These are phyloP conservation scores for Phytopythium litorale DNA, from an alignment of 352 stramenopile species.

Conservation along the genomic window DNA sequence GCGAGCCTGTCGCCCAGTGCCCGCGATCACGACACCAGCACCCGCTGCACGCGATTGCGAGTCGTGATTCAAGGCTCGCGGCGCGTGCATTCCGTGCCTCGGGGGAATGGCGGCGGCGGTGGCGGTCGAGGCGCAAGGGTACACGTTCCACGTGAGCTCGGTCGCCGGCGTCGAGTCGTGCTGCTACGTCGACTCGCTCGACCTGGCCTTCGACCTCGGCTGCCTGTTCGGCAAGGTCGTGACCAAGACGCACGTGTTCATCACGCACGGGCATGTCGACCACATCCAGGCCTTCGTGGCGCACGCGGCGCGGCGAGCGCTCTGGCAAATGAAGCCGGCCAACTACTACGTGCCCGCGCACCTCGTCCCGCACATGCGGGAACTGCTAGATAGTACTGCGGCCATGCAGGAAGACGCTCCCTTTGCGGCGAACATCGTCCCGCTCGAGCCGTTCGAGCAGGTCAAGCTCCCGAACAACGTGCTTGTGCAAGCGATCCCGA, in stretches of 20 bases:
- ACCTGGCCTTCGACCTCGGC: constrained; percentile 79
- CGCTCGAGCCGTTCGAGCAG: constrained; percentile 42
- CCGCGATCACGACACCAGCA: background rate
- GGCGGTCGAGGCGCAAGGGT: constrained; percentile 34
- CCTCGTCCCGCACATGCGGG: constrained; percentile 41
- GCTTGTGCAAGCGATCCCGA: constrained; percentile 61
- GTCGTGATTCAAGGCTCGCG: too few relatives aligned
- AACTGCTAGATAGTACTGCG: constrained; percentile 44
- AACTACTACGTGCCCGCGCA: constrained; percentile 68
- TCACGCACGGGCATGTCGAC: constrained; percentile 85
- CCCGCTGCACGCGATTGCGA: too few relatives aligned
- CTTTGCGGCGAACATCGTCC: constrained; percentile 49
- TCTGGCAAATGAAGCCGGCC: constrained; percentile 52
- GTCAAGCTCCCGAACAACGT: constrained; percentile 58
- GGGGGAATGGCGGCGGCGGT: constrained; percentile 4
- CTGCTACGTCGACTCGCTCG: constrained; percentile 68
- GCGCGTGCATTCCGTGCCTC: background rate
- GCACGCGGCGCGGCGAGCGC: constrained; percentile 53
- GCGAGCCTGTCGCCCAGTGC: background rate
- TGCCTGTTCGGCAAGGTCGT: constrained; percentile 36
- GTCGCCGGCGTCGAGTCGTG: constrained; percentile 74
- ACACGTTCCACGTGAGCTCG: constrained; percentile 52
- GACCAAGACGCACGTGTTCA: constrained; percentile 77
- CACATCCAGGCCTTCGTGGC: constrained; percentile 64
- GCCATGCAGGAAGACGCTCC: constrained; percentile 55